Base-by-base conservation (phyloP, 2,329 filamentous ascomycete genomes). In the Penicillium sp. region DNA sequence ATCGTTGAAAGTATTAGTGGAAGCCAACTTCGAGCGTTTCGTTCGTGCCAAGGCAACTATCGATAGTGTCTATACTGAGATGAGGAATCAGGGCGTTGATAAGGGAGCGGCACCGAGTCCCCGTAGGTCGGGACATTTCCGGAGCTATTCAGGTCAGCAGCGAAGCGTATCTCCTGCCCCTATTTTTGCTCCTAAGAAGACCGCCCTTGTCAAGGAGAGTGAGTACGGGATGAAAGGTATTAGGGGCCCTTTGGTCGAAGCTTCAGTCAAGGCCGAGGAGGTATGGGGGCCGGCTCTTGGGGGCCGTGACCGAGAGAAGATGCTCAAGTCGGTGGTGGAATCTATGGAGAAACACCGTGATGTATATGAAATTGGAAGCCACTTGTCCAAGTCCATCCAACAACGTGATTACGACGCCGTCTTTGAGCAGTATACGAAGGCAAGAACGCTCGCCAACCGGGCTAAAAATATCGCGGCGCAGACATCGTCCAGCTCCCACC, bases 11-110 rank as follows among this genome's bases (percentile, higher is more conserved):
- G 89, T 96, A 10, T 82, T 99, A 16, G 94, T 99, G 23, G 94
- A 99, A 73, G 93, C 90, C 60, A 99, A 99, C 72, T 99, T 99
- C 70, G 95, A 99, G 74, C 88, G 93, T 61, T 99, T 99, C 77
- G 94, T 99, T 52, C 88, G 91, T 59, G 94, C 94, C 40, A 99
- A 99, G 74, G 90, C 93, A 16, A 97, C 93, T 7, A 97, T 99
- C 67, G 94, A 99, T 76, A 96, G 96, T 75, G 94, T 99, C 48
- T 99, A 99, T 76, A 95, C 87, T 58, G 94, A 99, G 73, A 99
- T 99, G 94, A 79, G 82, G 27, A 81, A 82, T 32, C 82, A 96
- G 84, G 80, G 92, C 79, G 74, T 76, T 39, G 74, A 81, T 52
- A 67, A 74, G 43, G 67, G 74, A 47, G 56, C 70, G 36, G 70